Base-by-base conservation (phyloP, 2,329 filamentous ascomycete genomes). In the Alternaria brassicicola region DNA sequence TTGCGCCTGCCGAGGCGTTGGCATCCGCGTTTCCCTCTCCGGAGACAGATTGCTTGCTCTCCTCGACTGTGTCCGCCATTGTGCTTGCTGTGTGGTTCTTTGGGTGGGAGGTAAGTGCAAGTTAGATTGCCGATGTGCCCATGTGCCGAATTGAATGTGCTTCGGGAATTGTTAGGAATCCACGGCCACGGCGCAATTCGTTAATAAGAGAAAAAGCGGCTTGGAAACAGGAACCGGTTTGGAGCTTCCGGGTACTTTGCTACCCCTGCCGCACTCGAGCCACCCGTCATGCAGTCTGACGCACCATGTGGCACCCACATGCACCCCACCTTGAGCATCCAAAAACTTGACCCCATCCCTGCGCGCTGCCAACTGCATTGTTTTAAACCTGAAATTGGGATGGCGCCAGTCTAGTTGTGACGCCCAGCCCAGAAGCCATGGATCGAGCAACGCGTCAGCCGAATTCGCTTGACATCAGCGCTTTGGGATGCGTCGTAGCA, bases 41-140 rank as follows among this genome's bases (percentile, higher is more conserved):
- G 38, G 70, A 58, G 51, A 76, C 43, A 53, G 75, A 76, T 46
- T 73, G 65, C 71, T 76, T 76, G 59, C 63, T 74, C 62, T 77
- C 75, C 57, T 76, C 75, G 58, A 71, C 69, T 23, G 74, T 77
- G 60, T 77, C 75, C 64, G 75, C 73, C 75, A 77, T 77, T 59
- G 55, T 75, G 65, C 13, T 64, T 59, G 25, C 64, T 57, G 51
- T 61, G 15, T 61, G 47, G 17, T 54, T 52, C 21, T 26, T 68
- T 41, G 57, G 12, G 51, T 28, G 51, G 53, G 13, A 43, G 48
- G 55, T 45, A 57, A 46, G 26, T 59, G 12, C 2, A 39, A 53
- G 53, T 57, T 52, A 45, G 19, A n/a, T n/a, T 50, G 41, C 10
- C 48, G 56, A n/a, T 52, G 39, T 30, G 55, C 50, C 15, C 52